A percentile compares a stretch with the other conserved stretches of the same genome.
Evolutionary conservation across 441 rosid species (phyloP).

Genomic region (Croton setiger): DNA sequence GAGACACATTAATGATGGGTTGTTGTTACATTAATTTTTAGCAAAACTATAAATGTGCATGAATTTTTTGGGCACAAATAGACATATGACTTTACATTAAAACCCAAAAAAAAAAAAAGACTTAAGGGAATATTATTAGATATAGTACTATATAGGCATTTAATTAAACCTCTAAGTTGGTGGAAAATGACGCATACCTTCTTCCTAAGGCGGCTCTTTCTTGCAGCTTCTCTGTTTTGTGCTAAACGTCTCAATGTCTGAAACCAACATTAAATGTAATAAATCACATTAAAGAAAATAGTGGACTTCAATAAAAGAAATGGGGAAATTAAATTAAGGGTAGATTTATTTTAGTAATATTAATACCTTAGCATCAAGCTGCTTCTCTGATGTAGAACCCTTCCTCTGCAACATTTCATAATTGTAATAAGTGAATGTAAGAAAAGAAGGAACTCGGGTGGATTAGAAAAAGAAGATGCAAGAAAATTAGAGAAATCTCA

Average conservation of each 20-base stretch:
- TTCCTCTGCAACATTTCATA: slow-evolving; percentile 68
- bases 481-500: slow-evolving; percentile 15
- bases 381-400: slow-evolving; percentile 77
- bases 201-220: slow-evolving; percentile 94
- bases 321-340: not conserved
- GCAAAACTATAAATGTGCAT: not conserved
- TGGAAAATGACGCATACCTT: slow-evolving; percentile 45
- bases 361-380: slow-evolving; percentile 90
- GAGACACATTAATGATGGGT: not conserved
- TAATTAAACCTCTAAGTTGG: slow-evolving; percentile 4
- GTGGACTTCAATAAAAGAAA: not conserved
- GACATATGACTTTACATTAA: not conserved
- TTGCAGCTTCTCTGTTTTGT: slow-evolving; percentile 99
- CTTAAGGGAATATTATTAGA: too few species aligned
- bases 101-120: not conserved
- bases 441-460: not conserved
- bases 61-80: not conserved
- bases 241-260: slow-evolving; percentile 98
- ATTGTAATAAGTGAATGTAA: slow-evolving; percentile 12
- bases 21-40: slow-evolving; percentile 1
- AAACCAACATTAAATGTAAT: slow-evolving; percentile 19
- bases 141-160: not conserved
- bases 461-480: not conserved
- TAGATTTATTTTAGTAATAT: not conserved
- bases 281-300: not conserved